phyloP scores from a whole-genome alignment of 2,329 filamentous ascomycete species.

The Microcyclospora pomicola region DNA sequence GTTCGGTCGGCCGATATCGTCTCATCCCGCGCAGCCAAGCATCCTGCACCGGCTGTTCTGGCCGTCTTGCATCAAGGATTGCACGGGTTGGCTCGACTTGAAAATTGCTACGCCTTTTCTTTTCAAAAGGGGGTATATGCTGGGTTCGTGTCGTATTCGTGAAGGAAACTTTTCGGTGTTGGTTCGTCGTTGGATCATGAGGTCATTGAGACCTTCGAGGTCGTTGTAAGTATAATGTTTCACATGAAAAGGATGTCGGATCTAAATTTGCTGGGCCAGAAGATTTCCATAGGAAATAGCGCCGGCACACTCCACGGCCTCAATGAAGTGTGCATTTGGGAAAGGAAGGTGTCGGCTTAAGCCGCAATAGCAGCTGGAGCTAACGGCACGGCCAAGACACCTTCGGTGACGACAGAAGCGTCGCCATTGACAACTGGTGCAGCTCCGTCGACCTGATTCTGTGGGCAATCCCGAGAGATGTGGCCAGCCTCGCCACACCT shows the following conservation, averaged over 20 bases:
- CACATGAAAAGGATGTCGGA: constrained; percentile 6
- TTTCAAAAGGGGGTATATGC: constrained; percentile 8
- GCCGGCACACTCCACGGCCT: constrained; percentile 7
- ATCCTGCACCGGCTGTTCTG: too few relatives aligned
- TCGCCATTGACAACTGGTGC: constrained; percentile 20
- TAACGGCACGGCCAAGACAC: constrained; percentile 23
- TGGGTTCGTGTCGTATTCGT: constrained; percentile 15
- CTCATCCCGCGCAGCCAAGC: neutral
- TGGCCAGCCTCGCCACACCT: constrained; percentile 90
- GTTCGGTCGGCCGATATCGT: neutral
- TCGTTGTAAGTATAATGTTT: constrained; percentile 1
- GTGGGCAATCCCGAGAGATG: constrained; percentile 86
- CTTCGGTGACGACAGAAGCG: constrained; percentile 22
- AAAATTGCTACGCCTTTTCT: constrained; percentile 1
- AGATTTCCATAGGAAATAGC: neutral
- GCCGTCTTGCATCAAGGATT: too few relatives aligned
- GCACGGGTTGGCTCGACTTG: too few relatives aligned
- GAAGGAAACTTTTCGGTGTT: constrained; percentile 16
- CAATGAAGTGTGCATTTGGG: constrained; percentile 3
- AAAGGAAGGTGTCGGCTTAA: constrained; percentile 17
- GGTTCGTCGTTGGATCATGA: constrained; percentile 13
- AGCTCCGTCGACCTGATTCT: constrained; percentile 34
- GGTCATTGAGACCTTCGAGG: constrained; percentile 16
- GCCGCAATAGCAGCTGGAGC: constrained; percentile 32
- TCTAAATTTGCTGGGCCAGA: constrained; percentile 10